phyloP scores from a whole-genome alignment of 805 yeast species.

The Cyberlindnera meyerae region DNA sequence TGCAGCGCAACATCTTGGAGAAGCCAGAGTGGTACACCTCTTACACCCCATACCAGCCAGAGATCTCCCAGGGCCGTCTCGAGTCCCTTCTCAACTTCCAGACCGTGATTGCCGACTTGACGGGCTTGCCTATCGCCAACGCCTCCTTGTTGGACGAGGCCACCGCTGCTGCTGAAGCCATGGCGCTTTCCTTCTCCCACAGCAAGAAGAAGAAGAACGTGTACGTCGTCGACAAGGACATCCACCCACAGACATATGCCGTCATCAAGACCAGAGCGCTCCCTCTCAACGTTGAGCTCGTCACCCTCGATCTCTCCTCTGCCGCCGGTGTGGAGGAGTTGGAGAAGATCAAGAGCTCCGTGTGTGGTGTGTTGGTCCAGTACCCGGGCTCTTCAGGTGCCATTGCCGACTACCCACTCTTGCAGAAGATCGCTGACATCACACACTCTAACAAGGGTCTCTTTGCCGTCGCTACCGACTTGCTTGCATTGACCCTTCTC shows the following conservation, averaged over 20 bases:
- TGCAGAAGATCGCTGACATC: conserved; percentile 52
- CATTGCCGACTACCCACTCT: conserved; percentile 43
- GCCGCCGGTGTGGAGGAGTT: conserved; percentile 34
- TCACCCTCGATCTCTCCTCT: conserved; percentile 50
- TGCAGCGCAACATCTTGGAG: conserved; percentile 87
- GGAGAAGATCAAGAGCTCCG: conserved; percentile 30
- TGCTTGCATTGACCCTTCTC: conserved; percentile 80
- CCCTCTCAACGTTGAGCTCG: conserved; percentile 63
- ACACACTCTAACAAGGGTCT: conserved; percentile 72
- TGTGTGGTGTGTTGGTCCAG: conserved; percentile 83
- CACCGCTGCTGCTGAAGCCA: conserved; percentile 96
- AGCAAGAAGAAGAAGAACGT: conserved; percentile 59
- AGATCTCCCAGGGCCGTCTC: conserved; percentile 93
- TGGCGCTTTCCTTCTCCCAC: conserved; percentile 73
- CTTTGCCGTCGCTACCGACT: conserved; percentile 84
- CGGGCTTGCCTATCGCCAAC: conserved; percentile 93
- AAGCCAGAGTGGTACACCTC: conserved; percentile 98
- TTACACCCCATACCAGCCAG: conserved; percentile 98
- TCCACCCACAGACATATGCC: conserved; percentile 82
- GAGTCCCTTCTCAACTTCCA: conserved; percentile 89
- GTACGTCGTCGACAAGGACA: conserved; percentile 68
- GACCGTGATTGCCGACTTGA: conserved; percentile 83
- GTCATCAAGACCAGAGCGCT: conserved; percentile 77
- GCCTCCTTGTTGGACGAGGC: conserved; percentile 95
- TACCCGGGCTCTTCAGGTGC: conserved; percentile 88